Evolutionary conservation across 768 basidiomycete species (phyloP).

Genomic region (Mycena sanguinolenta): DNA sequence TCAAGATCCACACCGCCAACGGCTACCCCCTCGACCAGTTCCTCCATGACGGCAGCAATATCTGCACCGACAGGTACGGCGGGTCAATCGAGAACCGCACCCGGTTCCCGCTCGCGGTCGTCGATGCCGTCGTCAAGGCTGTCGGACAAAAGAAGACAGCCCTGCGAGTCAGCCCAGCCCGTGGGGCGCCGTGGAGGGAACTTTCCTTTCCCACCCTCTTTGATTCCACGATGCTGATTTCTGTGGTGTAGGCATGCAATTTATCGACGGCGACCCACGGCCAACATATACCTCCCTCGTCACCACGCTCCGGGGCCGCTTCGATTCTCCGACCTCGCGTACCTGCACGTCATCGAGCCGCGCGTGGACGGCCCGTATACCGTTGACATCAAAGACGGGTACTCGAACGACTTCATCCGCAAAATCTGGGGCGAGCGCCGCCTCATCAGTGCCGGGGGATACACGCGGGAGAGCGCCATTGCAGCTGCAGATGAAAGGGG

Average conservation of each 20-base stretch:
- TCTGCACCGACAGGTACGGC: constrained; percentile 48
- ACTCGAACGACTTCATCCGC: constrained; percentile 53
- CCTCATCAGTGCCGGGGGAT: too few relatives aligned
- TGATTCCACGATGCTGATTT: constrained; percentile 32
- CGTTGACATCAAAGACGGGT: constrained; percentile 9
- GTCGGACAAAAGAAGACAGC: too few relatives aligned
- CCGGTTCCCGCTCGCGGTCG: constrained; percentile 59
- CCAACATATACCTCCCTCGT: constrained; percentile 62
- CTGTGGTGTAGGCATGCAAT: constrained; percentile 51
- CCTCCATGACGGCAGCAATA: constrained; percentile 55
- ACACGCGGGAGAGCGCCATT: constrained; percentile 48
- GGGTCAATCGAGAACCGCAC: too few relatives aligned
- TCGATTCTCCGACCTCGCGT: constrained; percentile 59
- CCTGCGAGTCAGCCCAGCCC: constrained; percentile 62
- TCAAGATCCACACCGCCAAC: constrained; percentile 57
- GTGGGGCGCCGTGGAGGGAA: constrained; percentile 49
- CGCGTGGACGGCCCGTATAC: constrained; percentile 35
- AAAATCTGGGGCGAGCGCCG: constrained; percentile 51
- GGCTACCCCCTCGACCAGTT: constrained; percentile 62
- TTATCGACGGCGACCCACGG: constrained; percentile 53
- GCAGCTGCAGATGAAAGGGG: constrained; percentile 46
- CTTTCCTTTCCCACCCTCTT: constrained; percentile 21
- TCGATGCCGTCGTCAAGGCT: constrained; percentile 57
- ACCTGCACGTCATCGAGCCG: constrained; percentile 60
- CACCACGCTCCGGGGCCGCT: constrained; percentile 47